Base-by-base conservation (phyloP, 139 green algal species). In the Trebouxia sp. region DNA sequence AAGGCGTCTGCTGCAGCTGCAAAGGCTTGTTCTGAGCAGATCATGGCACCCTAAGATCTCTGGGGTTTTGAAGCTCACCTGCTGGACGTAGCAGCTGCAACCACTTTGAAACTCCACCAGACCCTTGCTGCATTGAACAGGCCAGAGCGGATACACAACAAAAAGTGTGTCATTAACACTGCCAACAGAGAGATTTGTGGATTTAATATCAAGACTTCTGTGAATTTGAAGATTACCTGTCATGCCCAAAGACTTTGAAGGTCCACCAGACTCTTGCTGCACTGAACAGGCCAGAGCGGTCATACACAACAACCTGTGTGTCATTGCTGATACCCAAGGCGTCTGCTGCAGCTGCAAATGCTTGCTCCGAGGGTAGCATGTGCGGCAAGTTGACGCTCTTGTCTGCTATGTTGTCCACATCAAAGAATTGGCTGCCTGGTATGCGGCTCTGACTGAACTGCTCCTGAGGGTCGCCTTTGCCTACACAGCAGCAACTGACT, bases 201-300 rank as follows among this genome's bases (percentile, higher is more conserved):
- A n/a, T n/a, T n/a, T n/a, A n/a, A n/a, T n/a, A n/a, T n/a, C n/a
- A n/a, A n/a, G 14, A 38, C 38, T 50, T 22, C 1, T 26, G 42
- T 43, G 41, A 26, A 0, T 26, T 42, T 22, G 22, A 15, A 4
- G 45, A 24, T 48, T 48, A 91, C 91, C 80, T 88, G 50, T 88
- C 51, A 69, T 98, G 95, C 1, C 95, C 95, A 80, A 97, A 94
- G 15, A 87, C 86, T 12, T 85, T 84, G 88, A 96, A 97, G 5
- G 94, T 98, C 92, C 93, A 99, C 96, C 96, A 98, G 0, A 83
- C 92, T 6, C 96, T 84, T 0, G 96, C 90, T 0, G 92, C 88
- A 47, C 86, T 93, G 87, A 98, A 99, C 32, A 97, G 86, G 65
- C 96, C 95, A 42, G 85, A 47, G 38, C 92, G 79, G 86, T 99